These are phyloP conservation scores for Pittosporum tobira DNA, from an alignment of 129 eudicot genomes.

Conservation along the genomic window DNA sequence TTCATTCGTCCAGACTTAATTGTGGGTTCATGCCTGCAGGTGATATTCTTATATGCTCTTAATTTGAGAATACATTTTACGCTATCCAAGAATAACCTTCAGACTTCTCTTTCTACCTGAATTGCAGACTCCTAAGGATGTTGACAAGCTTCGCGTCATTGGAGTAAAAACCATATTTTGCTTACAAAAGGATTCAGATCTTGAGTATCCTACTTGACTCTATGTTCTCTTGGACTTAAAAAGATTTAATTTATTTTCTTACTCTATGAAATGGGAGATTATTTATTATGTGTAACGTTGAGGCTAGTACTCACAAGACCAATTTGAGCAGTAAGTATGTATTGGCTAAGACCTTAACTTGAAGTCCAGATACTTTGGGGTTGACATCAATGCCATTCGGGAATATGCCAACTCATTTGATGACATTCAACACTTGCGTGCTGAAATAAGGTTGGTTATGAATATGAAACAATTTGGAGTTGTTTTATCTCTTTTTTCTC, in stretches of 20 bases:
- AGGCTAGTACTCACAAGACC: constrained; percentile 8
- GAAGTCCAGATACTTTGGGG: constrained; percentile 67
- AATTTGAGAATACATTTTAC: constrained; percentile 1
- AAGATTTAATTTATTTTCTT: constrained; percentile 8
- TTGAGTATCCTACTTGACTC: constrained; percentile 67
- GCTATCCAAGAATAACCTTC: background rate
- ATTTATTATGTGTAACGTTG: background rate
- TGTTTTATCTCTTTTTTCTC: background rate
- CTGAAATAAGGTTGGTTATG: constrained; percentile 71
- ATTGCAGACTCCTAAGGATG: constrained; percentile 83
- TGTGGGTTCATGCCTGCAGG: constrained; percentile 99
- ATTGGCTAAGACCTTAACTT: constrained; percentile 30
- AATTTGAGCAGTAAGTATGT: constrained; percentile 1
- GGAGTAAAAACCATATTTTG: constrained; percentile 82
- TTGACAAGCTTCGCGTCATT: constrained; percentile 79
- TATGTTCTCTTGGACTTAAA: background rate
- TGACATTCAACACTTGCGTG: constrained; percentile 87
- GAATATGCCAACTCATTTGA: constrained; percentile 60
- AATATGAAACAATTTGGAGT: background rate
- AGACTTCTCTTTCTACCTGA: constrained; percentile 9
- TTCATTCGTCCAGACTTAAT: constrained; percentile 89
- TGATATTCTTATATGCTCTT: constrained; percentile 13
- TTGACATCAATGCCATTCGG: constrained; percentile 70
- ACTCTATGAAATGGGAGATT: constrained; percentile 1
- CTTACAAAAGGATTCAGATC: constrained; percentile 93